phyloP scores from a whole-genome alignment of 768 basidiomycete genomes.

The Xerocomellus chrysenteron region DNA sequence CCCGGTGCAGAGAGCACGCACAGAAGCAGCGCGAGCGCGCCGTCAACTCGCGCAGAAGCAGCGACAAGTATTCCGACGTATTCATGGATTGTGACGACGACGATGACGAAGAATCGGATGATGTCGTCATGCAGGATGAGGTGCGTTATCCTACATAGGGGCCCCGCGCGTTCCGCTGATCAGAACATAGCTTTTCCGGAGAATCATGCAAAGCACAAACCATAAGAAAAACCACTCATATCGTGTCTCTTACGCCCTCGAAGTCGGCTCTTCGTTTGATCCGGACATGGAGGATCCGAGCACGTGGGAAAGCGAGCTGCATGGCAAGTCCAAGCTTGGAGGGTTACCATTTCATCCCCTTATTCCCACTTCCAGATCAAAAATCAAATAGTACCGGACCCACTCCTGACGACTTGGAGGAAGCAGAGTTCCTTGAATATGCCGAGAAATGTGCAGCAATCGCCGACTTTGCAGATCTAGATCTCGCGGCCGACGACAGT shows the following conservation, averaged over 20 bases:
- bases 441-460: conserved; percentile 51
- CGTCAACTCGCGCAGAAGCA: conserved; percentile 38
- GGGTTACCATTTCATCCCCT: not conserved
- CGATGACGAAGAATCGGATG: conserved; percentile 59
- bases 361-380: conserved; percentile 2
- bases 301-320: conserved; percentile 59
- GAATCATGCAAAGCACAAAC: conserved; percentile 58
- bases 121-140: conserved; percentile 61
- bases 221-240: conserved; percentile 53
- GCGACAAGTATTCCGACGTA: conserved; percentile 49
- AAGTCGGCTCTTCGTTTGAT: conserved; percentile 77
- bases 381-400: conserved; percentile 16
- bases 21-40: conserved; percentile 52
- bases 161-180: conserved; percentile 9
- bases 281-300: conserved; percentile 65
- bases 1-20: conserved; percentile 61
- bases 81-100: conserved; percentile 48
- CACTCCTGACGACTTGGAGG: conserved; percentile 48
- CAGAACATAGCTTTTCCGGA: conserved; percentile 54
- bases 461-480: conserved; percentile 49
- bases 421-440: conserved; percentile 58
- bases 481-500: conserved; percentile 17
- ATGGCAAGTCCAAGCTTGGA: conserved; percentile 36
- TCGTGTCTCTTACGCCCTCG: conserved; percentile 59
- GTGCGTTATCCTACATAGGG: conserved; percentile 26